Percentiles rank a stretch among this genome's conserved stretches.
phyloP scores from a whole-genome alignment of 2,329 filamentous ascomycete genomes.

The Colletotrichum lini region DNA sequence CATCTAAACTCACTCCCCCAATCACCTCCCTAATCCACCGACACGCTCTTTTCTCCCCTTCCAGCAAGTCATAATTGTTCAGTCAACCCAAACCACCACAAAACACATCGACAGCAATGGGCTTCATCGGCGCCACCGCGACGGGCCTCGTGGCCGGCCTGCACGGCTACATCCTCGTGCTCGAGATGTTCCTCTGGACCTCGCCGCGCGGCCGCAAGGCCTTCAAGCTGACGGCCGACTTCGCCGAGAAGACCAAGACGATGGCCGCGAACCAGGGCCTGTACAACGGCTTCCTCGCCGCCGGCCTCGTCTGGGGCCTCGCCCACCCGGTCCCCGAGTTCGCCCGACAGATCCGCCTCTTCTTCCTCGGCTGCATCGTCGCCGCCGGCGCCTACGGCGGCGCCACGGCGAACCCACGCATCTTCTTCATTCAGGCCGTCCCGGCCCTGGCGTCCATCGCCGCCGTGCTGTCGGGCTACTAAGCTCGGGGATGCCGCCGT shows the following conservation, averaged over 20 bases:
- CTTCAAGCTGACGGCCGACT: constrained; percentile 61
- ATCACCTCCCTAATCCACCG: not conserved
- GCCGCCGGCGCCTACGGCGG: constrained; percentile 63
- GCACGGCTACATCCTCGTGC: constrained; percentile 64
- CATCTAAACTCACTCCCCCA: not conserved
- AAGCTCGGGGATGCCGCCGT: not conserved
- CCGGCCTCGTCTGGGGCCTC: constrained; percentile 63
- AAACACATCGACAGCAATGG: constrained; percentile 47
- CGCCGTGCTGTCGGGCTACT: constrained; percentile 48
- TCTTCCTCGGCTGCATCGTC: constrained; percentile 62
- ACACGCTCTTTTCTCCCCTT: not conserved
- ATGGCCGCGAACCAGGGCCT: constrained; percentile 67
- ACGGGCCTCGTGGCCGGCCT: constrained; percentile 57
- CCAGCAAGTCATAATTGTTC: not conserved
- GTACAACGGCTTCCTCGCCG: constrained; percentile 68
- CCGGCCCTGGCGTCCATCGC: constrained; percentile 52
- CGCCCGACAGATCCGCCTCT: constrained; percentile 60
- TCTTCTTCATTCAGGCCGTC: constrained; percentile 60
- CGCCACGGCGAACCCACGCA: constrained; percentile 56
- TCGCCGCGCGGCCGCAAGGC: constrained; percentile 60
- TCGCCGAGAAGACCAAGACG: constrained; percentile 59
- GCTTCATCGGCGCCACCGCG: constrained; percentile 50
- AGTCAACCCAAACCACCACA: not conserved
- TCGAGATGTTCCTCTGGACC: constrained; percentile 67
- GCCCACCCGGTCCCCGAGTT: constrained; percentile 60